phyloP scores from a whole-genome alignment of 495 filamentous ascomycete species.

The Trichoderma virens region DNA sequence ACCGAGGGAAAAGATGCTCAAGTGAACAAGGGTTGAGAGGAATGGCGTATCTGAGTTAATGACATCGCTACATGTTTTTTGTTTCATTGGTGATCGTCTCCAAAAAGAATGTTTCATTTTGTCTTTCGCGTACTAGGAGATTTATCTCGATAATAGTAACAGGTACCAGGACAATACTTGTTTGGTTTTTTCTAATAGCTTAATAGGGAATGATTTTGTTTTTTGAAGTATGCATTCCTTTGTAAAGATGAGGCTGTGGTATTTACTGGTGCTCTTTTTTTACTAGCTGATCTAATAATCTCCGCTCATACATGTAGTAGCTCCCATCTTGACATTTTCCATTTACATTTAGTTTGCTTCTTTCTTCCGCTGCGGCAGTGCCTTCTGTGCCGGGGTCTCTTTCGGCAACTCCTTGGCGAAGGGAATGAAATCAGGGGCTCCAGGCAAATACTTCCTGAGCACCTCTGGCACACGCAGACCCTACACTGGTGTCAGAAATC shows the following conservation, averaged over 20 bases:
- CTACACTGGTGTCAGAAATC: constrained; percentile 27
- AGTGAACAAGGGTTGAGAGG: neutral
- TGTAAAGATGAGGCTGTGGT: neutral
- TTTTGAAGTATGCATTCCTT: neutral
- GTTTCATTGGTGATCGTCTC: constrained; percentile 1
- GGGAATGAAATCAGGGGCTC: constrained; percentile 76
- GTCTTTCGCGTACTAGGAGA: neutral
- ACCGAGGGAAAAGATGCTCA: neutral
- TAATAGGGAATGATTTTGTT: neutral
- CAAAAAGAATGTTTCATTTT: neutral
- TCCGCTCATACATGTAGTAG: neutral
- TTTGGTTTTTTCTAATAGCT: neutral
- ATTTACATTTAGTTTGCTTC: neutral
- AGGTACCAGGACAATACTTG: neutral
- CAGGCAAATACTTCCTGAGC: constrained; percentile 87
- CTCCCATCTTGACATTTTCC: neutral
- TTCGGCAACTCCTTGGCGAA: constrained; percentile 55
- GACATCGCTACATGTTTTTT: neutral
- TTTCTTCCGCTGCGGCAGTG: constrained; percentile 6
- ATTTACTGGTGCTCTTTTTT: neutral
- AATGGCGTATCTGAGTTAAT: constrained; percentile 3
- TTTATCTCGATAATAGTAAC: constrained; percentile 2
- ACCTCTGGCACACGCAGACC: constrained; percentile 81
- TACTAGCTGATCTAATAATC: neutral
- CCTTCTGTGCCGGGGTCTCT: constrained; percentile 6